These are phyloP conservation scores for Fusarium caatingaense DNA, from an alignment of 2,329 filamentous ascomycete species.

Conservation along the genomic window DNA sequence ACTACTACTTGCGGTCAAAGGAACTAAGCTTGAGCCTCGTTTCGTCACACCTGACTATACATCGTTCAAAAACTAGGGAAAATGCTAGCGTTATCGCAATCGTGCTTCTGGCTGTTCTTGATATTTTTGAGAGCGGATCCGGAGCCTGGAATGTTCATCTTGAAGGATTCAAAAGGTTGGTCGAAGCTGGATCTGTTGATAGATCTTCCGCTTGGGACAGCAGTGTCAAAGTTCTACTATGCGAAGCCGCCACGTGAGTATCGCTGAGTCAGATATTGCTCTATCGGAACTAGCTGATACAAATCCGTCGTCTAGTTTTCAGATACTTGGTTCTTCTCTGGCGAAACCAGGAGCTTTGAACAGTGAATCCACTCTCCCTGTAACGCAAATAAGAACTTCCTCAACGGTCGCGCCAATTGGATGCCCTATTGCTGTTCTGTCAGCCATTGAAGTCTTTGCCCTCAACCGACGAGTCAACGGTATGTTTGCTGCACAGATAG, in stretches of 20 bases:
- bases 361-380: neutral
- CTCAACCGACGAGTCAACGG: too few relatives aligned
- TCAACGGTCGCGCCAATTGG: neutral
- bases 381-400: neutral
- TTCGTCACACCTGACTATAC: neutral
- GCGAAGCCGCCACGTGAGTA: neutral
- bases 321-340: neutral
- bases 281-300: neutral
- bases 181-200: neutral
- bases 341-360: neutral
- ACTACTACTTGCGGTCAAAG: neutral
- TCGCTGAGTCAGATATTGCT: accelerated
- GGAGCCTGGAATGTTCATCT: neutral
- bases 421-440: neutral
- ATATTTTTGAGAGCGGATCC: neutral
- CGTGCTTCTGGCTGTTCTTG: neutral
- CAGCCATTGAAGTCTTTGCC: neutral
- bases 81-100: neutral
- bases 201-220: neutral
- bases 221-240: neutral
- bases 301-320: neutral
- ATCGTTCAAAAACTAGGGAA: neutral
- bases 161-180: neutral
- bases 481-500: too few relatives aligned
- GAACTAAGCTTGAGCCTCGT: neutral